Evolutionary conservation across 192 early-diverging fungal species (phyloP), one percentile per base, ranked within the genome.

Genomic region (Podila minutissima): DNA sequence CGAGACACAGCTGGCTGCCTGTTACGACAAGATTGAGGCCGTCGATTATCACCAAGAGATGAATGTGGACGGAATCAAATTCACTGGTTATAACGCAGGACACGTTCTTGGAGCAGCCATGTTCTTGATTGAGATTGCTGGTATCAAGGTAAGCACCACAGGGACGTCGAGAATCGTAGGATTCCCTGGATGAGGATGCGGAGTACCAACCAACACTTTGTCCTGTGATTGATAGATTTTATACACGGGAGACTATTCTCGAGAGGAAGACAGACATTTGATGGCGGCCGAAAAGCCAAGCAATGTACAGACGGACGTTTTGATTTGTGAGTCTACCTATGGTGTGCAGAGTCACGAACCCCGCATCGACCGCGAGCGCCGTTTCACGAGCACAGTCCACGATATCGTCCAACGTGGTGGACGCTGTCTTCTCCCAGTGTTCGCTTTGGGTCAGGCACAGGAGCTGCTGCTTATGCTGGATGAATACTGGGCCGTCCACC

Each of bases 31-130:
- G 61, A 97, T 99, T 74, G 95, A 98, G 85, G 94, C 94, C 29
- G 90, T 99, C 41, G 97, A 99, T 83, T 96, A 97, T 61, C 97
- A 97, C 84, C 97, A 99, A 75, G 92, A 96, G 72, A 87, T 97
- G 49, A 97, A 99, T 50, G 93, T 99, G 28, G 95, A 95, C 38
- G 97, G 97, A 67, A 91, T 98, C 69, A 92, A 94, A 66, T 99
- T 99, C 69, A 97, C 97, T 0, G 91, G 93, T 7, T 99, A 94
- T 83, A 97, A 99, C 79, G 98, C 98, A 15, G 98, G 98, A 20
- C 98, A 99, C 71, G 98, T 99, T 33, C 89, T 99, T 35, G 98
- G 98, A 4, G 98, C 98, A 0, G 97, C 96, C 35, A 98, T 99
- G 98, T 99, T 97, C 73, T 86, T 95, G 75, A 92, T 96, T 49